Conservation (phyloP, 208 protist species). For the Naegleria fowleri region DNA sequence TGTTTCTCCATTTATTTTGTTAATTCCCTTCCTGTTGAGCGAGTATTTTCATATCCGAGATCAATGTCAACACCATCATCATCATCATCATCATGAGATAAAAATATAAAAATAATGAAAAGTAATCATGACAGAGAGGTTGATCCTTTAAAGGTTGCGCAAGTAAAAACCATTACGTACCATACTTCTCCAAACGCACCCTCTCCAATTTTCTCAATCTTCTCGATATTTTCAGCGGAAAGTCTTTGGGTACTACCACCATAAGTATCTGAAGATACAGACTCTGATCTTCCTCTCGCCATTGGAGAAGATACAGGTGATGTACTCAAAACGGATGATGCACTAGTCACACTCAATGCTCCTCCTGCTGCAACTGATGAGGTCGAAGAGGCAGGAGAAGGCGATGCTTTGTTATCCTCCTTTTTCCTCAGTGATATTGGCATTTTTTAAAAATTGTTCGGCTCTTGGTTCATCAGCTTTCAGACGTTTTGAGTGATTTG, state of each 20-base stretch:
- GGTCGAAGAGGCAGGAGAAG: not conserved
- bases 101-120: not conserved
- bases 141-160: not conserved
- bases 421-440: not conserved
- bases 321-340: not conserved
- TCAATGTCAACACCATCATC: not conserved
- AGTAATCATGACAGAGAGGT: too few species aligned
- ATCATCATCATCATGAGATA: not conserved
- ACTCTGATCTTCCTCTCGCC: not conserved
- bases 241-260: not conserved
- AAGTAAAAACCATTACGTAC: conserved; percentile 42
- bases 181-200: conserved; percentile 74
- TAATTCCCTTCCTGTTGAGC: conserved; percentile 17
- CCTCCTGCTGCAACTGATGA: not conserved
- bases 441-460: not conserved
- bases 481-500: too few species aligned
- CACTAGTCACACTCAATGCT: too few species aligned
- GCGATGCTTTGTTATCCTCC: not conserved
- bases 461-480: too few species aligned
- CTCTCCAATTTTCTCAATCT: conserved; percentile 57
- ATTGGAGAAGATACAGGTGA: not conserved
- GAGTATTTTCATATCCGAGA: not conserved
- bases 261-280: not conserved
- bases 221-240: conserved; percentile 20
- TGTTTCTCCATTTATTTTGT: conserved; percentile 51